A percentile compares a stretch with the other conserved stretches of the same genome.
Conservation (phyloP, 345 rosid genomes). For the Camelina sativa region DNA sequence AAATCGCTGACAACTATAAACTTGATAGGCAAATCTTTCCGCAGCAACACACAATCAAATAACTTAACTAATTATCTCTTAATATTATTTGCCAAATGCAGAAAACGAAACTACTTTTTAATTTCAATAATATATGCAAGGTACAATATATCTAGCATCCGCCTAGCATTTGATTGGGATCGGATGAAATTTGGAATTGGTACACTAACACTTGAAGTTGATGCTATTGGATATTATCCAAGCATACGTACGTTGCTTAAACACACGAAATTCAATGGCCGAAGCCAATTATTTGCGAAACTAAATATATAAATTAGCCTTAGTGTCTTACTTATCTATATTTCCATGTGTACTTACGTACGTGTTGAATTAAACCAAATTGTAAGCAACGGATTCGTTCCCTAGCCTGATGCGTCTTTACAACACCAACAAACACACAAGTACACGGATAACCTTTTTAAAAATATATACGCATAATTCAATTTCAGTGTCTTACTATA, state of each 20-base stretch:
- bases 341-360: conserved; percentile 21
- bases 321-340: background rate
- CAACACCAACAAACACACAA: conserved; percentile 5
- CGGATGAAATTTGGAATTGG: too few relatives aligned
- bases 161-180: too few relatives aligned
- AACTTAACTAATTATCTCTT: too few relatives aligned
- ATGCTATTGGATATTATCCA: background rate
- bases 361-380: conserved; percentile 1
- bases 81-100: too few relatives aligned
- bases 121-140: too few relatives aligned
- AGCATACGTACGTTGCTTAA: conserved; percentile 9
- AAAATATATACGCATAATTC: background rate
- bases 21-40: background rate
- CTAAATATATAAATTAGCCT: too few relatives aligned
- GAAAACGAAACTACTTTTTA: too few relatives aligned
- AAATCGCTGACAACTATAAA: background rate
- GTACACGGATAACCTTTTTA: background rate
- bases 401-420: conserved; percentile 5
- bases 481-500: background rate
- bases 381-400: conserved; percentile 29
- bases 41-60: conserved; percentile 26
- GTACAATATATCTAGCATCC: too few relatives aligned
- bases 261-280: conserved; percentile 3
- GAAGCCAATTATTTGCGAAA: background rate
- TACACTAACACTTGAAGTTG: too few relatives aligned